Evolutionary conservation across 352 stramenopile species (phyloP), one percentile per base, ranked within the genome.

Genomic region (Lagenidium sp.): DNA sequence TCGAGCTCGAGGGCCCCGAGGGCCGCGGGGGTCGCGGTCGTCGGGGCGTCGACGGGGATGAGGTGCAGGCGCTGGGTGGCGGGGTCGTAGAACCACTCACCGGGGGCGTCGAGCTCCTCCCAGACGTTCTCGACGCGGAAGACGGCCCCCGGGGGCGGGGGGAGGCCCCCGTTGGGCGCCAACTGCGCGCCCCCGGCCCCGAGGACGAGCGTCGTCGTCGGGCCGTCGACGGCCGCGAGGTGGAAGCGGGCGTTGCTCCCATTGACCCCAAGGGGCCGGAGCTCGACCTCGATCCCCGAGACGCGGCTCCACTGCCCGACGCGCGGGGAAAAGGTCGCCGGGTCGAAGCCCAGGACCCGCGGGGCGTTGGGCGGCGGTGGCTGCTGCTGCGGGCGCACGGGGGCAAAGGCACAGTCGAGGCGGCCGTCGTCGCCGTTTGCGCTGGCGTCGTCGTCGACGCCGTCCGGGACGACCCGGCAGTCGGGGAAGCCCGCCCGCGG

Each of bases 81-180:
- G 1, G 56, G 37, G 21, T 89, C 67, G 29, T 83, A 89, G 36
- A 69, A 89, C 73, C 72, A 84, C 40, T 85, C 73, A 16, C 68
- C 69, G 0, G 68, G 68, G 5, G 60, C 60, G 57, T 86, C 63
- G 7, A 86, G 48, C 47, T 85, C 77, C 41, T 79, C 48, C 0
- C 81, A 36, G 3, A 83, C 41, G 38, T 89, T 89, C 36, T 85
- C 77, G 13, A 84, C 58, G 11, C 74, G 77, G 42, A 85, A 74
- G 1, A 38, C 50, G 4, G 47, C 35, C 5, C 16, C 32, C 42
- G n/a, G 53, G 28, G 39, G 21, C 32, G 8, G 20, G 12, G 19
- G 39, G 19, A 51, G 18, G 2, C 66, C 71, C 1, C 57, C 36
- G 4, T 71, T 44, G 18, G 50, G 60, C 1, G 60, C 65, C 26